Percentiles rank a stretch among this genome's conserved stretches.
These are phyloP conservation scores for Ceratocystis cacaofunesta DNA, from an alignment of 2,329 filamentous ascomycete genomes.

Conservation along the genomic window DNA sequence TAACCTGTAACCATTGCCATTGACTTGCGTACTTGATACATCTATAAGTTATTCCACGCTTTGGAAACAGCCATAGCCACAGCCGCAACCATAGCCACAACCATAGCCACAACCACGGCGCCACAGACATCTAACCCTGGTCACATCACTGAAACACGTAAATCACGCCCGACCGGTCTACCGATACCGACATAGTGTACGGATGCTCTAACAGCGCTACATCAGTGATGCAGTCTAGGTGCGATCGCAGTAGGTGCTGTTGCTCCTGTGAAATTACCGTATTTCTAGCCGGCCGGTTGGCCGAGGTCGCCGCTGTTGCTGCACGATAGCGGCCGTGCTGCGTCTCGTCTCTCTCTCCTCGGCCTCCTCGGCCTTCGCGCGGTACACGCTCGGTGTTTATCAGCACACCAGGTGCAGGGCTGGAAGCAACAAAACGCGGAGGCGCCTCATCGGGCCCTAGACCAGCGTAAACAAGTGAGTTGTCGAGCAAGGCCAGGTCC, in stretches of 20 bases:
- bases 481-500: slow-evolving; percentile 68
- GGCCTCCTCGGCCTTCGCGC: slow-evolving; percentile 23
- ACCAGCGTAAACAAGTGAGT: slow-evolving; percentile 68
- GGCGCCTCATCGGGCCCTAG: slow-evolving; percentile 53
- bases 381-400: slow-evolving; percentile 51
- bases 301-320: slow-evolving; percentile 16
- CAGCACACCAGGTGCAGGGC: slow-evolving; percentile 47
- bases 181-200: slow-evolving; percentile 84
- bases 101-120: background rate
- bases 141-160: slow-evolving; percentile 52
- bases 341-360: slow-evolving; percentile 4
- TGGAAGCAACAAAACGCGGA: slow-evolving; percentile 54
- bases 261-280: slow-evolving; percentile 82
- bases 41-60: no score
- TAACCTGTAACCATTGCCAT: no score
- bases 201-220: slow-evolving; percentile 77
- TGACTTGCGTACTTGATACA: no score
- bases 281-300: slow-evolving; percentile 44
- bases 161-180: slow-evolving; percentile 75
- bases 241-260: slow-evolving; percentile 68
- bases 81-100: background rate
- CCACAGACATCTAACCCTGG: no score
- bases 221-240: slow-evolving; percentile 78
- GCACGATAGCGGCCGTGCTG: slow-evolving; percentile 15
- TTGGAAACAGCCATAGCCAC: background rate